Evolutionary conservation across 2,329 filamentous ascomycete genomes (phyloP), one percentile per base, ranked within the genome.

Genomic region (Ascochyta clinopodiicola): DNA sequence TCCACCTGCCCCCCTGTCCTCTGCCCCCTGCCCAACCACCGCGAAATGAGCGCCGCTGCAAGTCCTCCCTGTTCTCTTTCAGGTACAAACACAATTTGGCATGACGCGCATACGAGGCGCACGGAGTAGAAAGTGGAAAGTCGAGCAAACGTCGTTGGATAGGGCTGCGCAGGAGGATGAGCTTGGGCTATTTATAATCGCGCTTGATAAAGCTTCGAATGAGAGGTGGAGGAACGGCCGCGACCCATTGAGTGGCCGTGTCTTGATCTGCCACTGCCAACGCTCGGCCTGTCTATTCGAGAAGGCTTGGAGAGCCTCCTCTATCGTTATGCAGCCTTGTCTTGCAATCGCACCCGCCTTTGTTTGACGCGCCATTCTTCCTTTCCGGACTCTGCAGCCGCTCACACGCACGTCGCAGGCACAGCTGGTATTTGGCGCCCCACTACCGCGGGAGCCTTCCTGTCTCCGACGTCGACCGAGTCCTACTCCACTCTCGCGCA

Each of bases 271-370:
- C 22, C 22, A 6, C 22, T 31, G 36, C 39, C 44, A 57, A 51
- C 55, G 55, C 57, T 57, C 46, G 59, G 57, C 57, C 54, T 62
- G 57, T 59, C 51, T 34, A 31, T 58, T 62, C 46, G 54, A 60
- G 57, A 61, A 64, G 63, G 27, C 34, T 56, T 64, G 47, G 48
- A 55, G 47, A 38, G 51, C 44, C 40, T 29, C 9, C 17, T 17
- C 17, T 27, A 37, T 42, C 42, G 27, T 25, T 29, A 35, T 27
- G 22, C 52, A 56, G 52, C 37, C 52, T 51, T 38, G 43, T 43
- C 43, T 21, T 34, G 46, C 46, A 17, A 35, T 29, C 3, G 27
- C 27, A 29, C 8, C 27, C 27, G 27, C 52, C 31, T 32, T 32
- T 42, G 19, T 27, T 38, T 22, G 27, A 34, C 46, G 21, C 32